A percentile compares a stretch with the other conserved stretches of the same genome.
These are phyloP conservation scores for Coniella vitis DNA, from an alignment of 2,329 filamentous ascomycete species.

Conservation along the genomic window DNA sequence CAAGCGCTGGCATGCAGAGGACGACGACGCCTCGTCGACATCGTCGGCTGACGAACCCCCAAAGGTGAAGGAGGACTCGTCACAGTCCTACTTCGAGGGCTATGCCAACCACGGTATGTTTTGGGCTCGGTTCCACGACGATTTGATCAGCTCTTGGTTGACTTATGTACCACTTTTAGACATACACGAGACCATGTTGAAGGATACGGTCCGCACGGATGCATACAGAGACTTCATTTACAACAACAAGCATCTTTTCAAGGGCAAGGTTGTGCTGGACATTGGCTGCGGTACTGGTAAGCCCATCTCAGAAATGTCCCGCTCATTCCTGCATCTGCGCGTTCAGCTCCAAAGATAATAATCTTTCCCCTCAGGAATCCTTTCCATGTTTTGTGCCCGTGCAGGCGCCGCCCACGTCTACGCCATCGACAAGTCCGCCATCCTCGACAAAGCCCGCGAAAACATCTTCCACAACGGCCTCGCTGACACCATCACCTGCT, in stretches of 20 bases:
- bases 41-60: constrained; percentile 1
- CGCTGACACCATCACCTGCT: constrained; percentile 64
- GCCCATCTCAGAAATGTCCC: not conserved
- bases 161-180: constrained; percentile 41
- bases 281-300: constrained; percentile 71
- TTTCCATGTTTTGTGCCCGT: constrained; percentile 91
- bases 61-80: constrained; percentile 30
- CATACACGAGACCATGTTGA: constrained; percentile 94
- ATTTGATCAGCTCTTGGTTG: no score
- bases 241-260: constrained; percentile 80
- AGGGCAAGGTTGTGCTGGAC: constrained; percentile 84
- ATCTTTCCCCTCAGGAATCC: constrained; percentile 59
- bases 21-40: constrained; percentile 27
- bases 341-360: no score
- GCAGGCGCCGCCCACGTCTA: constrained; percentile 82
- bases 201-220: constrained; percentile 81
- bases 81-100: constrained; percentile 53
- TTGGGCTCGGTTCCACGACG: not conserved
- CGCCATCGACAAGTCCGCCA: constrained; percentile 86
- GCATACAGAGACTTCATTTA: constrained; percentile 95
- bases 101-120: constrained; percentile 52
- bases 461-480: constrained; percentile 80
- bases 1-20: constrained; percentile 54
- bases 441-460: constrained; percentile 78
- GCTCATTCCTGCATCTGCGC: no score